phyloP scores from a whole-genome alignment of 768 basidiomycete species.

The Podaxis carcinomalis region DNA sequence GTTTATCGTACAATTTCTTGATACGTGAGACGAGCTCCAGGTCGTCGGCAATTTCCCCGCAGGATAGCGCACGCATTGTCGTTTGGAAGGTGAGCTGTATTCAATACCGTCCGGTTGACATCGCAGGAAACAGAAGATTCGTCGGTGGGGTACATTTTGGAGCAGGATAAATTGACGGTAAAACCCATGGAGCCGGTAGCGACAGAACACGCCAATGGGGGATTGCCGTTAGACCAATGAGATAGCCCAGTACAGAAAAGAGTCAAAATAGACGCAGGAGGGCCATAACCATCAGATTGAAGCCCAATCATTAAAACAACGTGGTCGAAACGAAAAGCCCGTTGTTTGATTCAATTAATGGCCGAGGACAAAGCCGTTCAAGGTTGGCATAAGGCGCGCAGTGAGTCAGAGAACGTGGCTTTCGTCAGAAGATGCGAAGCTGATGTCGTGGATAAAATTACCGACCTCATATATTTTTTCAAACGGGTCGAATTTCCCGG shows the following conservation, averaged over 20 bases:
- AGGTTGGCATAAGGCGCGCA: not conserved
- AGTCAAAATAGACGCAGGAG: constrained; percentile 1
- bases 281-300: not conserved
- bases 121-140: not conserved
- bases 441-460: constrained; percentile 11
- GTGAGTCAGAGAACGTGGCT: not conserved
- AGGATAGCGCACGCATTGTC: constrained; percentile 63
- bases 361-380: not conserved
- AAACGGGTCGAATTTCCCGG: constrained; percentile 69
- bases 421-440: constrained; percentile 8
- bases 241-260: not conserved
- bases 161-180: constrained; percentile 8
- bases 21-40: constrained; percentile 55
- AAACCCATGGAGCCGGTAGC: constrained; percentile 1
- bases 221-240: not conserved
- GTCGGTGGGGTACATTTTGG: not conserved
- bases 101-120: not conserved
- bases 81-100: constrained; percentile 67
- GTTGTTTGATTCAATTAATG: not conserved
- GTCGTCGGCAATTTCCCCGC: constrained; percentile 68
- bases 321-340: constrained; percentile 2
- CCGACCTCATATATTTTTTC: constrained; percentile 64
- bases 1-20: constrained; percentile 58
- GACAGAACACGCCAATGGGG: not conserved
- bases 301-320: not conserved